Base-by-base conservation (phyloP, 2,329 filamentous ascomycete genomes). In the Trichoderma sp. region DNA sequence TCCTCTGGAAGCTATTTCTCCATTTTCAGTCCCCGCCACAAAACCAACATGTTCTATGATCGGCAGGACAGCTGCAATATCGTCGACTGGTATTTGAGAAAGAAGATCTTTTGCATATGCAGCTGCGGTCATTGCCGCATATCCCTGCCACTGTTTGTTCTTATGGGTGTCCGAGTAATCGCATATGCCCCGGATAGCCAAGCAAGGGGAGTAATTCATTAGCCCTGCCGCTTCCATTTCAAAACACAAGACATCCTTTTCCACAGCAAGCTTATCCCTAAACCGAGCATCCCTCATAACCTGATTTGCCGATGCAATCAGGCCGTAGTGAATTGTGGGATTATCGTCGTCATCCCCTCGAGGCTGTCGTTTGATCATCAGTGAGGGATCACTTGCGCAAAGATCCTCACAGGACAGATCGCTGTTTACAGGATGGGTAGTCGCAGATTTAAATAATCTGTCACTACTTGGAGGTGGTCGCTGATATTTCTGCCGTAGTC, bases 31-130 rank as follows among this genome's bases (percentile, higher is more conserved):
- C 4, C 2, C n/a, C 1, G 45, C 0, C 8, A 3, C 1, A 50
- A 18, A 50, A 12, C 8, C 18, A n/a, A 50, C 2, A n/a, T 11
- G 18, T n/a, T n/a, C 41, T 11, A 4, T 50, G 18, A n/a, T n/a
- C 41, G 7, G 41, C 7, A 9, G 16, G 9, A 1, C 6, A 45
- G 1, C 41, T n/a, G 4, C 7, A 45, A 45, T n/a, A 0, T 45
- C 8, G 4, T 9, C 3, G 3, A 4, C 6, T n/a, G 41, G 41
- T n/a, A 11, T 1, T 5, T 1, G 7, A n/a, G 4, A 3, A 1
- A 50, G 1, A 50, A 50, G 8, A 50, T 53, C 45, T 2, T 53
- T 53, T 3, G n/a, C 45, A 21, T 21, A 53, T 6, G 4, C 45
- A 53, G 45, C 45, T 0, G 45, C 45, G 0, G 45, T 1, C 9